Evolutionary conservation across 306 rosid species (phyloP).

Genomic region (Lathyrus aphaca): DNA sequence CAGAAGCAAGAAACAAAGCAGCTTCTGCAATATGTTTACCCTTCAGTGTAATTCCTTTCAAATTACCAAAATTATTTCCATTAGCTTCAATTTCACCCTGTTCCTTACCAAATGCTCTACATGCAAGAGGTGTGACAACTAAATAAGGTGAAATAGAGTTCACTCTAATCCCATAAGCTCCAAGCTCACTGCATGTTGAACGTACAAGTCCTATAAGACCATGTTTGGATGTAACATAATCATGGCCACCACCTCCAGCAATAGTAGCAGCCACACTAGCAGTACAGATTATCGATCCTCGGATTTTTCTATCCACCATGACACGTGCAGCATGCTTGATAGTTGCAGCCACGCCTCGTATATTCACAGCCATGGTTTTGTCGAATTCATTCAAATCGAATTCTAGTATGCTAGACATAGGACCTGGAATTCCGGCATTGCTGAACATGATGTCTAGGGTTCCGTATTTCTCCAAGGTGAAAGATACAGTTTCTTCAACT

Average conservation of each 20-base stretch:
- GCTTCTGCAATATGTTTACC: conserved; percentile 68
- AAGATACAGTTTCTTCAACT: conserved; percentile 57
- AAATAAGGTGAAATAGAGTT: conserved; percentile 66
- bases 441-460: conserved; percentile 66
- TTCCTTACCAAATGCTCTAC: conserved; percentile 39
- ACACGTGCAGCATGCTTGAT: conserved; percentile 68
- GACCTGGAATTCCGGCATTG: conserved; percentile 68
- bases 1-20: conserved; percentile 77
- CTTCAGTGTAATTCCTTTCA: conserved; percentile 65
- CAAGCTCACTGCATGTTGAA: conserved; percentile 64
- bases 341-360: conserved; percentile 55
- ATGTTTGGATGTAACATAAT: conserved; percentile 60
- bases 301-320: conserved; percentile 55
- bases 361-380: conserved; percentile 60
- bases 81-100: conserved; percentile 46
- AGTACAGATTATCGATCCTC: conserved; percentile 78
- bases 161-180: conserved; percentile 72
- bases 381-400: conserved; percentile 58
- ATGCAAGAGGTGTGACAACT: conserved; percentile 61
- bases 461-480: conserved; percentile 57
- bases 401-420: conserved; percentile 52
- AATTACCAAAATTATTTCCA: conserved; percentile 38
- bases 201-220: conserved; percentile 65
- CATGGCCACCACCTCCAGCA: conserved; percentile 53
- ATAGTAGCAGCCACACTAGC: conserved; percentile 59